Percentiles rank a stretch among this genome's conserved stretches.
phyloP scores from a whole-genome alignment of 108 stramenopile species.

The Fragilaria crotonensis region DNA sequence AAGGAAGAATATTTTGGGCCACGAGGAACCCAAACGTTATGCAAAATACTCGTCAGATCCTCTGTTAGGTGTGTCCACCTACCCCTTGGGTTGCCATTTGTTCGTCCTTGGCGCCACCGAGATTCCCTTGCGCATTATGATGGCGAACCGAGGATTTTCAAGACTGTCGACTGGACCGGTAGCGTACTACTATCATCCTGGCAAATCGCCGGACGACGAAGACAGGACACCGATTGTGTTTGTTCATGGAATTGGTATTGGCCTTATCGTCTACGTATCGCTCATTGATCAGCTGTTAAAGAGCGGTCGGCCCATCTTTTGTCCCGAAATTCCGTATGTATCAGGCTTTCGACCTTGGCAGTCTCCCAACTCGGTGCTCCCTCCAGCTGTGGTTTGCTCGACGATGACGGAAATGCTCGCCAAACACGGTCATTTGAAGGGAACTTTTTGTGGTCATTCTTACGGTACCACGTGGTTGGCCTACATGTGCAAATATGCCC shows the following conservation, averaged over 20 bases:
- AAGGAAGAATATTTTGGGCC: constrained; percentile 28
- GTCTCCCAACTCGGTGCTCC: constrained; percentile 54
- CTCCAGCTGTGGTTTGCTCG: constrained; percentile 58
- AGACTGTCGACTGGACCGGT: constrained; percentile 55
- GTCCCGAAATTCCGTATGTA: constrained; percentile 80
- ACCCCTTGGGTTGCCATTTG: constrained; percentile 67
- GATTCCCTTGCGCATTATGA: constrained; percentile 50
- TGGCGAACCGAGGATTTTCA: constrained; percentile 65
- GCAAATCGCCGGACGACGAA: constrained; percentile 14
- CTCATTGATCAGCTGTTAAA: constrained; percentile 62
- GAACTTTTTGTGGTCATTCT: constrained; percentile 70
- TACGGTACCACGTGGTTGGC: constrained; percentile 81
- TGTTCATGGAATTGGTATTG: constrained; percentile 84
- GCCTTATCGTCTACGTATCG: constrained; percentile 62
- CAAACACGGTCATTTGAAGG: constrained; percentile 58
- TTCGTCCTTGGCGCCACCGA: constrained; percentile 57
- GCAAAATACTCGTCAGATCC: constrained; percentile 74
- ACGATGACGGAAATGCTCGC: constrained; percentile 79
- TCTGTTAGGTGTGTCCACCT: constrained; percentile 59
- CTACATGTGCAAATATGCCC: constrained; percentile 76
- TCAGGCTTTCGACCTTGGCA: constrained; percentile 81
- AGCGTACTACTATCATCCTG: constrained; percentile 74
- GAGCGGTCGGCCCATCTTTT: constrained; percentile 60
- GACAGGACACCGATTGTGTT: constrained; percentile 61
- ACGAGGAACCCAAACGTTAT: constrained; percentile 43